Percentiles rank a stretch among this genome's conserved stretches.
phyloP scores from a whole-genome alignment of 2,329 filamentous ascomycete species.

The Phaeoacremonium minimum region DNA sequence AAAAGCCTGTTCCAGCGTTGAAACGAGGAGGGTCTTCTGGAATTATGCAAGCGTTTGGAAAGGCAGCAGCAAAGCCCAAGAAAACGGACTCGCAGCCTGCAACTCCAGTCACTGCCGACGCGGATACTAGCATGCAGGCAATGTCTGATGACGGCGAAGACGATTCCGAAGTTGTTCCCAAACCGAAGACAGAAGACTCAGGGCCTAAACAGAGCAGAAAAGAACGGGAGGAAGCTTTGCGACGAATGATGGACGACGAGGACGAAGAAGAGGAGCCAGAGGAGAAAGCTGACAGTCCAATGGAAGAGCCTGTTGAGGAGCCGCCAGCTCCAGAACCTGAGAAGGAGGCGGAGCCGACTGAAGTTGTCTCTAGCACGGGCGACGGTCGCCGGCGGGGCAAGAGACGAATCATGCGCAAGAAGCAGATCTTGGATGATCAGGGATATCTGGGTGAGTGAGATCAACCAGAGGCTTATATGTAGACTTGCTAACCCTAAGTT shows the following conservation, averaged over 20 bases:
- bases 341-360: constrained; percentile 32
- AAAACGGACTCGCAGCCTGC: constrained; percentile 23
- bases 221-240: constrained; percentile 62
- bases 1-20: constrained; percentile 30
- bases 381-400: constrained; percentile 68
- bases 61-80: constrained; percentile 50
- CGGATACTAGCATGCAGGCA: constrained; percentile 46
- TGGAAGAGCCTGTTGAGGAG: constrained; percentile 26
- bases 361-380: constrained; percentile 47
- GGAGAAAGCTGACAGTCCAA: constrained; percentile 16
- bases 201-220: constrained; percentile 40
- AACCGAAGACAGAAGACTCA: constrained; percentile 26
- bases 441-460: constrained; percentile 73
- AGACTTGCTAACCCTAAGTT: constrained; percentile 3
- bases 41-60: constrained; percentile 79
- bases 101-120: constrained; percentile 36
- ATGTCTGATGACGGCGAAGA: constrained; percentile 49
- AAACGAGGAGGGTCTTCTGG: constrained; percentile 59
- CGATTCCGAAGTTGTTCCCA: constrained; percentile 46
- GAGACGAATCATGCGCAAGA: constrained; percentile 82
- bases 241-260: constrained; percentile 38
- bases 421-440: constrained; percentile 80
- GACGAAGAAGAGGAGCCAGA: constrained; percentile 10
- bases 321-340: constrained; percentile 32
- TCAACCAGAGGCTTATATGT: not conserved